Conservation (phyloP, 768 basidiomycete genomes). For the Mrakia frigida region DNA sequence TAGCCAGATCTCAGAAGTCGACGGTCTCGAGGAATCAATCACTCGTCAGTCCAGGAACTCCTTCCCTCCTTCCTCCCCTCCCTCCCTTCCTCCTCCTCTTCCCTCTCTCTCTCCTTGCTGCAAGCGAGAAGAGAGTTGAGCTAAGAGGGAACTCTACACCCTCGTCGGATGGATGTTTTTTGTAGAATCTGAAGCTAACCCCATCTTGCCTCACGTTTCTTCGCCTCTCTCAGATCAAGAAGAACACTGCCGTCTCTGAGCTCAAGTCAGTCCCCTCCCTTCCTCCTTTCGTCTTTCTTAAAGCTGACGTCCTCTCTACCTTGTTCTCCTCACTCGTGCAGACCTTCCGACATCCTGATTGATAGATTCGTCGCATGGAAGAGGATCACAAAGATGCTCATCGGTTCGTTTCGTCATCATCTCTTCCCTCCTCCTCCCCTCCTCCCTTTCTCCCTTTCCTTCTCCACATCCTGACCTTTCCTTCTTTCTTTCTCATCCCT, state of each 20-base stretch:
- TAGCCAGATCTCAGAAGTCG: conserved; percentile 45
- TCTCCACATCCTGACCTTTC: neutral
- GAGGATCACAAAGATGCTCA: conserved; percentile 90
- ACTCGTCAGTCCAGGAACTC: conserved; percentile 48
- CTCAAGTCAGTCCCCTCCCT: conserved; percentile 48
- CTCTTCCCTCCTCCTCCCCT: neutral
- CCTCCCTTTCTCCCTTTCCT: neutral
- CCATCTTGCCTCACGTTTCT: neutral
- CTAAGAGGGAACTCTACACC: neutral
- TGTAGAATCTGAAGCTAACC: neutral
- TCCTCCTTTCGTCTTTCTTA: neutral
- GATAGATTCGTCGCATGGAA: conserved; percentile 74
- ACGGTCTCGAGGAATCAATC: conserved; percentile 73
- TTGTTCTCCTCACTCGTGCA: conserved; percentile 47
- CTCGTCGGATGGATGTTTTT: neutral
- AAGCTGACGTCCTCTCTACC: neutral
- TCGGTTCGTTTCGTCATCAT: conserved; percentile 44
- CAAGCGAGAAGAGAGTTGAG: neutral
- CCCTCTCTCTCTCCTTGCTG: neutral
- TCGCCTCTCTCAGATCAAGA: conserved; percentile 59
- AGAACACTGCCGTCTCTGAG: conserved; percentile 84
- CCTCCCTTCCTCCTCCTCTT: neutral
- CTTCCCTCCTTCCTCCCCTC: neutral
- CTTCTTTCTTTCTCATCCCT: neutral
- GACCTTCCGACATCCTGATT: conserved; percentile 79